Evolutionary conservation across 306 rosid species (phyloP).

Genomic region (Lathyrus aphaca): DNA sequence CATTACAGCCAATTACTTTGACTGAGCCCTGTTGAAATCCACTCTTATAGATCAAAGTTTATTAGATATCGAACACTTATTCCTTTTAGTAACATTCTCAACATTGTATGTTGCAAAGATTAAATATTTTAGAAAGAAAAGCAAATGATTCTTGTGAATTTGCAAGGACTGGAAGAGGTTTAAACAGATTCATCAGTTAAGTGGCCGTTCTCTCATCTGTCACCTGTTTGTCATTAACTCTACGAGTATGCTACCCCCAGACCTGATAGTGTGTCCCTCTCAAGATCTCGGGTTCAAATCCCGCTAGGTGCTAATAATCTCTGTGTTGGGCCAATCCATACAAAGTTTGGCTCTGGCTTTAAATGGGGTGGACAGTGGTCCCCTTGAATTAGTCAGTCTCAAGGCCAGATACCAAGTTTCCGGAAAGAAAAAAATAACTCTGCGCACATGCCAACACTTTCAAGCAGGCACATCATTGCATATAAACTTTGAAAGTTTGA

Average conservation of each 20-base stretch:
- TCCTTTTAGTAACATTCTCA: neutral
- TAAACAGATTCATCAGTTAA: neutral
- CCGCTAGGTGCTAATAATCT: too few relatives aligned
- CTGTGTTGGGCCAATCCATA: too few relatives aligned
- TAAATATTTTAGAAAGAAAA: slow-evolving; percentile 3
- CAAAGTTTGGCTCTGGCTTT: too few relatives aligned
- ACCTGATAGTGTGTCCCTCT: too few relatives aligned
- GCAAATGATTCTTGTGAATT: neutral
- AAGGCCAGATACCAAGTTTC: too few relatives aligned
- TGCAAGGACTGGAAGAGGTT: neutral
- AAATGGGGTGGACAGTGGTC: too few relatives aligned
- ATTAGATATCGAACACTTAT: slow-evolving; percentile 22
- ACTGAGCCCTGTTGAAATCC: slow-evolving; percentile 10
- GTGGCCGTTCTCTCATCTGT: neutral
- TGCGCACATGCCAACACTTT: too few relatives aligned
- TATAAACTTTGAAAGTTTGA: too few relatives aligned
- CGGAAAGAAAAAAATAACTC: too few relatives aligned
- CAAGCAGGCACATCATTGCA: too few relatives aligned
- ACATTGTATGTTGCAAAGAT: slow-evolving; percentile 27
- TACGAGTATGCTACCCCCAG: neutral
- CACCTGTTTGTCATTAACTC: slow-evolving; percentile 18
- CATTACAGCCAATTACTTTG: slow-evolving; percentile 24
- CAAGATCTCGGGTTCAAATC: too few relatives aligned
- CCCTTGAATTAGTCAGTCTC: too few relatives aligned
- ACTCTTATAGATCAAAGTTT: slow-evolving; percentile 21